Evolutionary conservation across 805 yeast species (phyloP), one percentile per base, ranked within the genome.

Genomic region (Candida vaughaniae): DNA sequence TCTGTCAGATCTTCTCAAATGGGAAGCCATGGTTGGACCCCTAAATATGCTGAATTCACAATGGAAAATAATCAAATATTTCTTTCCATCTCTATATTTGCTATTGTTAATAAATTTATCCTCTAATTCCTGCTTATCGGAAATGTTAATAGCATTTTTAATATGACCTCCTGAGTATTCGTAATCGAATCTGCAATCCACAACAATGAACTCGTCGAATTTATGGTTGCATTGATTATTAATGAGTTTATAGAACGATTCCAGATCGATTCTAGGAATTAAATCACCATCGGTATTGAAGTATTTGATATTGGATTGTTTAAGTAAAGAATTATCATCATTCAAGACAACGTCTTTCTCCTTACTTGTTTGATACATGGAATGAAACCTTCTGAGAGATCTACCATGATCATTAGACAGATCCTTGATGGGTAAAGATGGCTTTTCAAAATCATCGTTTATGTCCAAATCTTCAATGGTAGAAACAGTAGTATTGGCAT

Each of bases 161-260:
- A 93, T 87, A 60, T 93, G 99, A 19, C 99, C 99, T 22, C 98
- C 98, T 27, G 77, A 70, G 58, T 69, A 93, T 61, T 93, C 99
- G 64, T 91, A 91, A 50, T 82, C 87, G 55, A 93, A 93, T 36
- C 99, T 77, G 56, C 98, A 89, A 62, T 93, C 99, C 7, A 93
- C 68, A 12, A 93, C 66, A 6, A 75, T 49, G 27, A 75, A 62
- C 22, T 77, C 75, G 42, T 78, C 78, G 51, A 80, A 88, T 34
- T 63, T 64, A 16, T 70, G 58, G 11, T 59, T 46, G 48, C 66
- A 65, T 11, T 60, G 51, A 31, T 87, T 86, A 39, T 73, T 76
- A 39, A 85, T 58, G 31, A 83, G 73, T 32, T 67, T 72, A 49
- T 73, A 73, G 57, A 80, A 66, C 40, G 80, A 80, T 36, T 64